These are phyloP conservation scores for Diaporthe capsici DNA, from an alignment of 2,329 filamentous ascomycete species.

Conservation along the genomic window DNA sequence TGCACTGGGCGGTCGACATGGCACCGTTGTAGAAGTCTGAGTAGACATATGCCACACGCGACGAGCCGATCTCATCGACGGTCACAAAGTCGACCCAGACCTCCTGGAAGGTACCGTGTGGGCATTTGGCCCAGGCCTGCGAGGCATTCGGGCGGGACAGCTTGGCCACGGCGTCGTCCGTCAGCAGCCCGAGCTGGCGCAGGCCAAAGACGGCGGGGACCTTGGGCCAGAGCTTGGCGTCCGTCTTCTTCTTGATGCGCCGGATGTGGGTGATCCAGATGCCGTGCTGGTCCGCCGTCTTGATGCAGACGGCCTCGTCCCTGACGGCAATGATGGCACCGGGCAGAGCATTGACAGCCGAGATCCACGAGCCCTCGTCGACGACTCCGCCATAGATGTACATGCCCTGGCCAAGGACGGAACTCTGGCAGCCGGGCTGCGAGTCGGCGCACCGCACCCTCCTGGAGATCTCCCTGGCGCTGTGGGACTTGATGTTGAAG, in stretches of 20 bases:
- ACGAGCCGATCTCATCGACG: conserved; percentile 43
- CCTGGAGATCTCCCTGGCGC: conserved; percentile 55
- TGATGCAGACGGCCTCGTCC: conserved; percentile 54
- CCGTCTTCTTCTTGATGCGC: conserved; percentile 54
- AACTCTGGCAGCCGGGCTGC: conserved; percentile 57
- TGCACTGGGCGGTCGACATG: conserved; percentile 57
- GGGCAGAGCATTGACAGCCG: conserved; percentile 39
- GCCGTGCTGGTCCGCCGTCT: conserved; percentile 55
- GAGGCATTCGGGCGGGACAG: conserved; percentile 39
- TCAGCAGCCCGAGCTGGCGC: conserved; percentile 51
- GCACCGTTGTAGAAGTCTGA: conserved; percentile 61
- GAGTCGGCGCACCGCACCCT: conserved; percentile 58
- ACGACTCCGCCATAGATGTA: conserved; percentile 58
- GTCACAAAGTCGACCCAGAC: conserved; percentile 55
- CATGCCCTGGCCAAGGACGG: conserved; percentile 53
- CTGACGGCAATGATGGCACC: conserved; percentile 54
- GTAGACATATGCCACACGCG: conserved; percentile 55
- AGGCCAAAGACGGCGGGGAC: conserved; percentile 55
- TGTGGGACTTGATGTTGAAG: conserved; percentile 53
- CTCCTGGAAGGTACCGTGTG: conserved; percentile 54
- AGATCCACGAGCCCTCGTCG: conserved; percentile 49
- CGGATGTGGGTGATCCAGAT: conserved; percentile 59
- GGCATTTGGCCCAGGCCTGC: conserved; percentile 49
- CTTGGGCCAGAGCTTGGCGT: conserved; percentile 57
- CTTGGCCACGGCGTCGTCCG: conserved; percentile 42